These are phyloP conservation scores for Globisporangium paroecandrum DNA, from an alignment of 352 stramenopile genomes.

Conservation along the genomic window DNA sequence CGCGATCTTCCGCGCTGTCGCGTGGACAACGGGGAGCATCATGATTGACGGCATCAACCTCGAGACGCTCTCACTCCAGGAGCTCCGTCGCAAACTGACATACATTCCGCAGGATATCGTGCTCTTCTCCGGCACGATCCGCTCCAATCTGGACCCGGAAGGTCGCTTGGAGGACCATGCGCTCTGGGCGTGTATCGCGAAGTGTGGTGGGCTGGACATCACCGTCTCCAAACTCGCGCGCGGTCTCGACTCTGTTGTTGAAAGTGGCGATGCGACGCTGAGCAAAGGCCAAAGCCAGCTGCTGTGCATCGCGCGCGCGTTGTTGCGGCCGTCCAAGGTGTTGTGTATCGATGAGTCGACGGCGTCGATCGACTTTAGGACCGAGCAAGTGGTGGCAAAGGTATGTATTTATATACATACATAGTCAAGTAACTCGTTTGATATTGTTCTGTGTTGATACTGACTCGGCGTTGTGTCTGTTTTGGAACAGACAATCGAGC, in stretches of 20 bases:
- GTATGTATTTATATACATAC: constrained; percentile 20
- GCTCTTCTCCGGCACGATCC: constrained; percentile 79
- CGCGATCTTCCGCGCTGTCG: constrained; percentile 70
- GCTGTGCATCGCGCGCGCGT: constrained; percentile 68
- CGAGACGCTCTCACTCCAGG: constrained; percentile 47
- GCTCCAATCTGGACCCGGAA: constrained; percentile 82
- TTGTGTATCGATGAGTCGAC: constrained; percentile 93
- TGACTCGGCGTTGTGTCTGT: background rate
- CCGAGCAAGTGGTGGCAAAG: constrained; percentile 71
- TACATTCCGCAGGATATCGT: constrained; percentile 85
- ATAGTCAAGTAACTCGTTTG: background rate
- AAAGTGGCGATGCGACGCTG: constrained; percentile 45
- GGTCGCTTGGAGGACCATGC: constrained; percentile 34
- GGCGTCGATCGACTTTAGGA: constrained; percentile 88
- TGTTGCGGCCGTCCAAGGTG: constrained; percentile 90
- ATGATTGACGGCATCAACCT: constrained; percentile 75
- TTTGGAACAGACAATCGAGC: constrained; percentile 72
- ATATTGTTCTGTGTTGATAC: background rate
- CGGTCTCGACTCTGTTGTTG: constrained; percentile 51
- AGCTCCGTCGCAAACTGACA: constrained; percentile 65
- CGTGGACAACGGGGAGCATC: constrained; percentile 50
- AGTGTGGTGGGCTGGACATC: constrained; percentile 45
- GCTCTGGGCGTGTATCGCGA: constrained; percentile 54
- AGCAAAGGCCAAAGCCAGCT: constrained; percentile 77
- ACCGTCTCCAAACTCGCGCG: constrained; percentile 37